Evolutionary conservation across 805 yeast species (phyloP).

Genomic region (Wickerhamia fluorescens): DNA sequence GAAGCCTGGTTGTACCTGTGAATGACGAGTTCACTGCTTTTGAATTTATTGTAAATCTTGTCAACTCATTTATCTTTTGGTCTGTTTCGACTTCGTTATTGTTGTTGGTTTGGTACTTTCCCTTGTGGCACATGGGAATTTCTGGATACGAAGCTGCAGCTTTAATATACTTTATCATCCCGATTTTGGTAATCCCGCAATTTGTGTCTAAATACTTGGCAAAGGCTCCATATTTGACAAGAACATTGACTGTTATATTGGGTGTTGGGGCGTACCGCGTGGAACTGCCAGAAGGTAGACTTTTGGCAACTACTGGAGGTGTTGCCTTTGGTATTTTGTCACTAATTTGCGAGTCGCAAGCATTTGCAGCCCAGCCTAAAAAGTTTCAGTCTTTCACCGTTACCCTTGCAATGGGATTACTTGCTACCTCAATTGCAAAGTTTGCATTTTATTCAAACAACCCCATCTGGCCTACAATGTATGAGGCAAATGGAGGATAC

Average conservation of each 20-base stretch:
- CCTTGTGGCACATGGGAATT: constrained; percentile 96
- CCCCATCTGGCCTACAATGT: constrained; percentile 96
- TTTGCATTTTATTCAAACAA: constrained; percentile 76
- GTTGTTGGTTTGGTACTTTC: constrained; percentile 92
- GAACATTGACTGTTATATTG: constrained; percentile 46
- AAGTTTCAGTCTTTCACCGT: constrained; percentile 40
- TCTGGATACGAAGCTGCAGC: constrained; percentile 86
- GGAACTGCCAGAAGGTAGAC: constrained; percentile 61
- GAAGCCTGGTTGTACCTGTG: constrained; percentile 6
- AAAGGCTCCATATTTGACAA: constrained; percentile 45
- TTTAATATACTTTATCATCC: constrained; percentile 45
- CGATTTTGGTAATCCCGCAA: constrained; percentile 45
- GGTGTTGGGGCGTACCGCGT: constrained; percentile 75
- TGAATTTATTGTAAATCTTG: constrained; percentile 37
- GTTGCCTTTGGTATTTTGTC: constrained; percentile 55
- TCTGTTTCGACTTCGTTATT: constrained; percentile 73
- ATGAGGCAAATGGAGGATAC: constrained; percentile 77
- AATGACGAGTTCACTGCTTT: constrained; percentile 28
- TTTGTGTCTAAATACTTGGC: constrained; percentile 30
- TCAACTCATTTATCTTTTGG: constrained; percentile 81
- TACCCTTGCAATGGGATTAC: constrained; percentile 64
- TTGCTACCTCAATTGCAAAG: constrained; percentile 67
- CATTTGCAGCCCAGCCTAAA: constrained; percentile 20
- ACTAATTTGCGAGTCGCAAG: constrained; percentile 46
- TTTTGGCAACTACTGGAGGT: constrained; percentile 62